These are phyloP conservation scores for Typha latifolia DNA, from an alignment of 176 grass and related monocot genomes.

Conservation along the genomic window DNA sequence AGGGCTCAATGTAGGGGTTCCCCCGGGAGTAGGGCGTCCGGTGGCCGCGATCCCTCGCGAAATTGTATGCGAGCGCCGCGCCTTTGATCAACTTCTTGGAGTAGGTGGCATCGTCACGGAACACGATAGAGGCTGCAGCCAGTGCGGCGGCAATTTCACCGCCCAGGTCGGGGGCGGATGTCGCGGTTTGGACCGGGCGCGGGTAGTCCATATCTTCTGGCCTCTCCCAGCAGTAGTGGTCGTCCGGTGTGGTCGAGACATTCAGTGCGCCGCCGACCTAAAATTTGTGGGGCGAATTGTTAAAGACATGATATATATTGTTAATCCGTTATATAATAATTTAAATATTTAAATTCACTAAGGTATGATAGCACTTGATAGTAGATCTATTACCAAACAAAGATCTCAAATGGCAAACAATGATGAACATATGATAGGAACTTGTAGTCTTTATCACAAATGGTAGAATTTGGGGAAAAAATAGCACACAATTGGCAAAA, in stretches of 20 bases:
- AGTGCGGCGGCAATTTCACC: slow-evolving; percentile 79
- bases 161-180: slow-evolving; percentile 53
- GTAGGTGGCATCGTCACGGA: slow-evolving; percentile 70
- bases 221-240: slow-evolving; percentile 89
- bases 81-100: slow-evolving; percentile 65
- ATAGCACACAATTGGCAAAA: no score
- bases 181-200: slow-evolving; percentile 17
- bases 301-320: no score
- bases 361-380: no score
- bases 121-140: slow-evolving; percentile 80
- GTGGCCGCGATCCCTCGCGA: slow-evolving; percentile 38
- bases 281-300: no score
- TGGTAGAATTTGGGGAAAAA: background rate
- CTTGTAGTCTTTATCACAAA: background rate
- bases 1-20: slow-evolving; percentile 40
- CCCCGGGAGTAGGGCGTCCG: slow-evolving; percentile 49
- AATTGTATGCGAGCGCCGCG: slow-evolving; percentile 64
- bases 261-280: slow-evolving; percentile 52
- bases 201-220: slow-evolving; percentile 92
- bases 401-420: no score
- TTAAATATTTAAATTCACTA: no score
- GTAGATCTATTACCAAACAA: no score
- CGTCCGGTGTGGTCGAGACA: slow-evolving; percentile 39
- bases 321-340: no score
- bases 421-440: no score